phyloP scores from a whole-genome alignment of 805 yeast genomes.

The Ogataea pilisensis region DNA sequence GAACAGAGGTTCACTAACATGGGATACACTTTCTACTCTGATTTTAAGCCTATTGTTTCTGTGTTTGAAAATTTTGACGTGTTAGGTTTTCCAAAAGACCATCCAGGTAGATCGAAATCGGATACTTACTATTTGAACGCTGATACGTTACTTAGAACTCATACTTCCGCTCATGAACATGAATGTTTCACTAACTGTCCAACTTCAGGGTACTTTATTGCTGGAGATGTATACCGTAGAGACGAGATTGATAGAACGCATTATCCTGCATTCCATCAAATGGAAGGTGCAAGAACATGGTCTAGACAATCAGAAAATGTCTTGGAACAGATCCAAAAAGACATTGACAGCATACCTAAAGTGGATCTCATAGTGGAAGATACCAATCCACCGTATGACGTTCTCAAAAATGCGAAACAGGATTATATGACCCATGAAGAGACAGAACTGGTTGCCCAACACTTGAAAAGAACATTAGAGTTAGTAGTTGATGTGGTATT shows the following conservation, averaged over 20 bases:
- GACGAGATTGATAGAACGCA: conserved; percentile 96
- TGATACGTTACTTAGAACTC: conserved; percentile 74
- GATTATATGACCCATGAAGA: conserved; percentile 66
- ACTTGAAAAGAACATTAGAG: conserved; percentile 84
- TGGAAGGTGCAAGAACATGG: conserved; percentile 97
- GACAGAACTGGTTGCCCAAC: conserved; percentile 63
- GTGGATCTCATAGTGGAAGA: conserved; percentile 77
- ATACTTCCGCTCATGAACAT: conserved; percentile 94
- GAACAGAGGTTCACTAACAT: conserved; percentile 61
- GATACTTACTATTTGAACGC: conserved; percentile 90
- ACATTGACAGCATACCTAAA: conserved; percentile 61
- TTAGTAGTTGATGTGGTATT: conserved; percentile 78
- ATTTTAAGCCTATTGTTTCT: conserved; percentile 80
- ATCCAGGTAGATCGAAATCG: conserved; percentile 87
- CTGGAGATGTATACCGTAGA: conserved; percentile 94
- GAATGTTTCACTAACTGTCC: conserved; percentile 66
- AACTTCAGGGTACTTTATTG: conserved; percentile 84
- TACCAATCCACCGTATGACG: conserved; percentile 50
- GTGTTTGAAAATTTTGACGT: conserved; percentile 85
- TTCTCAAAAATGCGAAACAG: conserved; percentile 73
- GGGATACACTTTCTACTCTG: conserved; percentile 75
- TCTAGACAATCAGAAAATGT: conserved; percentile 37
- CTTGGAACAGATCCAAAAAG: conserved; percentile 45
- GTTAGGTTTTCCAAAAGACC: conserved; percentile 85
- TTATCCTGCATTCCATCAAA: conserved; percentile 95